phyloP scores from a whole-genome alignment of 495 filamentous ascomycete genomes.

The Daldinia vernicosa region DNA sequence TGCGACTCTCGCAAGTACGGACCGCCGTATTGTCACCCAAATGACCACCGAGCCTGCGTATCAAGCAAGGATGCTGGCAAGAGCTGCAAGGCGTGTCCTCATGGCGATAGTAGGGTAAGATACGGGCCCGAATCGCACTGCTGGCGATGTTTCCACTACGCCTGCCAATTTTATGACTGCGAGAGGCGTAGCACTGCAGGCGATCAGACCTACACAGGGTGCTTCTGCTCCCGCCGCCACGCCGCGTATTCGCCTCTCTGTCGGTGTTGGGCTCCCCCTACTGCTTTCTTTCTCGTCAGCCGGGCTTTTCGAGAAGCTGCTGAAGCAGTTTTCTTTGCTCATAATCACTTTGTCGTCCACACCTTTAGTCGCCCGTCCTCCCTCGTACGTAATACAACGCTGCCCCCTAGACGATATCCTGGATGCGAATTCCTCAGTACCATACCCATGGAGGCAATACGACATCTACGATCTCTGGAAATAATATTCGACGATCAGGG shows the following conservation, averaged over 20 bases:
- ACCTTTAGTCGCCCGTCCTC: neutral
- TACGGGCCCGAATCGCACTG: neutral
- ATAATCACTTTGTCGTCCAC: neutral
- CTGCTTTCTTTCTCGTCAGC: constrained; percentile 6
- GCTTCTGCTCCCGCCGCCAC: neutral
- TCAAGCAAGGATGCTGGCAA: neutral
- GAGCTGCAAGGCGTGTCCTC: neutral
- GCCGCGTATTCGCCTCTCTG: constrained; percentile 3
- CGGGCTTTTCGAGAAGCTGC: neutral
- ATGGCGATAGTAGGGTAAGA: neutral
- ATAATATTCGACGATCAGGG: neutral
- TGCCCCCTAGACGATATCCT: neutral
- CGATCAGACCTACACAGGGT: neutral
- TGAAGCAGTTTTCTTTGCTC: neutral
- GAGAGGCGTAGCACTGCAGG: neutral
- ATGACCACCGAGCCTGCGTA: neutral
- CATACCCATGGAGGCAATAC: constrained; percentile 3
- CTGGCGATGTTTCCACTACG: neutral
- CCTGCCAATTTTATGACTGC: constrained; percentile 3
- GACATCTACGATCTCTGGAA: neutral
- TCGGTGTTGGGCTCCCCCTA: constrained; percentile 1
- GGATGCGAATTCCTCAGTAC: constrained; percentile 1
- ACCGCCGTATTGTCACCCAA: constrained; percentile 1
- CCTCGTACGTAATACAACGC: neutral
- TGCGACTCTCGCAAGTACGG: constrained; percentile 1